Evolutionary conservation across 2,329 filamentous ascomycete species (phyloP), one percentile per base, ranked within the genome.

Genomic region (Neofusicoccum parvum): DNA sequence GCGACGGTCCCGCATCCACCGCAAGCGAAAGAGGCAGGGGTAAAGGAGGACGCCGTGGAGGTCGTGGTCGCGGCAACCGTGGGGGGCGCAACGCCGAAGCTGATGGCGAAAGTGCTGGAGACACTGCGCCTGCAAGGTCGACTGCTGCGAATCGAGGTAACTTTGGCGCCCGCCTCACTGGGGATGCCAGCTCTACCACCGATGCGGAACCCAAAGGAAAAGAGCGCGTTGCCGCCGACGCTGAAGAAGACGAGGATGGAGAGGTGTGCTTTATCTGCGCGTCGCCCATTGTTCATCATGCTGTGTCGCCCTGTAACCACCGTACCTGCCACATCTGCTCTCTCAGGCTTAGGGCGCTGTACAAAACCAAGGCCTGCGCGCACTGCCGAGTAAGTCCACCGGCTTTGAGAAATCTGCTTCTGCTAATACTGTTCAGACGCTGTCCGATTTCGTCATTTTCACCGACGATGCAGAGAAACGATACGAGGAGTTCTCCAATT

Each of bases 241-340:
- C 32, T 3, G 62, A 56, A 14, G 54, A 46, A 74, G 78, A 67
- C 27, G 82, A 82, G 36, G 90, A 93, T 65, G 89, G 85, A 32
- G 93, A 97, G 68, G 86, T 97, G 67, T 99, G 95, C 86, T 98
- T 98, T 80, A 99, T 99, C 74, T 99, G 95, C 79, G 94, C 95
- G 65, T 97, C 94, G 69, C 87, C 90, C 2, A 90, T 99, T 54
- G 88, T 91, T 56, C 93, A 98, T 81, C 89, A 92, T 72, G 91
- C 94, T 10, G 88, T 99, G 69, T 89, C 94, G 37, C 94, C 95
- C 20, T 99, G 95, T 80, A 98, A 97, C 78, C 95, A 99, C 80
- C 87, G 92, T 65, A 97, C 94, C 56, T 99, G 95, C 76, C 95
- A 99, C 80, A 97, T 98, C 69, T 99, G 95, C 78, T 90, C 93